Evolutionary conservation across 75 land plant genomes (phyloP).

Genomic region (Adiantum capillusveneris): DNA sequence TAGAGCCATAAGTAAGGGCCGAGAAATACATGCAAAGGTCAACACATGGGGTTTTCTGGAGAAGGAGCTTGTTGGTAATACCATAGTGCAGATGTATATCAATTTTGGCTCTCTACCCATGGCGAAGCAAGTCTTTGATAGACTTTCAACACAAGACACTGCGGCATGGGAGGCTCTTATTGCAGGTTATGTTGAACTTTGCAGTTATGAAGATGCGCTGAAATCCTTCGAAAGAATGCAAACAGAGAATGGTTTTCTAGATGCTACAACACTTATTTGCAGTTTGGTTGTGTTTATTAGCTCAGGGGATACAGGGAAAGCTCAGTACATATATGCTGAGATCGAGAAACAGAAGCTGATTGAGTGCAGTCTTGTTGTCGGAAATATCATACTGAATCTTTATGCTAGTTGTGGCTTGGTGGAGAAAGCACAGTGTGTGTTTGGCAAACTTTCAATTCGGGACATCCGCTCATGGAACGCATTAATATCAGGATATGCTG

Average conservation of each 20-base stretch:
- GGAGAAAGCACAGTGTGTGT: neutral
- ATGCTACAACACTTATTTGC: too few relatives aligned
- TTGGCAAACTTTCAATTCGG: neutral
- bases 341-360: neutral
- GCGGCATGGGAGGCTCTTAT: too few relatives aligned
- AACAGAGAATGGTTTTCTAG: too few relatives aligned
- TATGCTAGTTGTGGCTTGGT: too few relatives aligned
- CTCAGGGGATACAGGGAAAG: too few relatives aligned
- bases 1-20: too few relatives aligned
- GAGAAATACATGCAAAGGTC: slow-evolving; percentile 2
- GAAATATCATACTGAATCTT: neutral
- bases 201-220: too few relatives aligned
- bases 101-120: slow-evolving; percentile 2
- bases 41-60: neutral
- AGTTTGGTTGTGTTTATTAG: too few relatives aligned
- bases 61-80: slow-evolving; percentile 1
- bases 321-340: too few relatives aligned
- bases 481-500: neutral
- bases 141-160: too few relatives aligned
- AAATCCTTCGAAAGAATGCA: too few relatives aligned
- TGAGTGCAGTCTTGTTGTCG: slow-evolving; percentile 1
- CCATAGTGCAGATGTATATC: slow-evolving; percentile 13
- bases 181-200: too few relatives aligned
- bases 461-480: neutral
- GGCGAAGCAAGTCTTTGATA: slow-evolving; percentile 10